Base-by-base conservation (phyloP, 768 basidiomycete genomes). In the Kwoniella mangroviensis region DNA sequence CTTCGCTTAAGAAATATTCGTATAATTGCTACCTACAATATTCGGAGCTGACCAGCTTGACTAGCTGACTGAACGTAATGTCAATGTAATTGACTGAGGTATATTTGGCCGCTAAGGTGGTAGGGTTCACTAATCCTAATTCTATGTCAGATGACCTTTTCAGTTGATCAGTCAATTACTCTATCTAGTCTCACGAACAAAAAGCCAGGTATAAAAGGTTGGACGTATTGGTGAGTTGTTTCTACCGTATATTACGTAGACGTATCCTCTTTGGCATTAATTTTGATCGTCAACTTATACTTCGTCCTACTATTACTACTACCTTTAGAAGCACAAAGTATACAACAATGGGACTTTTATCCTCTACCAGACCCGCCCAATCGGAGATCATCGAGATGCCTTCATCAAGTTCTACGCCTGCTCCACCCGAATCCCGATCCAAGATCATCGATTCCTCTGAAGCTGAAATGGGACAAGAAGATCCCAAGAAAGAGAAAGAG, bases 311-410 rank as follows among this genome's bases (percentile, higher is more conserved):
- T 49, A 13, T 17, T 17, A 15, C 45, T 12, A 15, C 10, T n/a
- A n/a, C 45, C 4, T 49, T 49, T 6, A 49, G 45, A 49, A 49
- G 12, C 12, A 49, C 6, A 49, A 9, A 13, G 19, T 13, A 17
- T 13, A 17, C 5, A 13, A 49, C 19, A 49, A 49, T 49, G 45
- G 45, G 45, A 15, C 19, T 49, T 4, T 19, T 49, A 49, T 49
- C 15, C 11, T 49, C 13, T 10, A 49, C 13, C 1, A 49, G 15
- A 17, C 45, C 45, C 45, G 15, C 15, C 19, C 45, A 49, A 49
- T 49, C 45, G 17, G 78, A 79, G 64, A 54, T 81, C 21, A 57
- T 71, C 3, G 75, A 68, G 5, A 69, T 75, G 34, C 49, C 64
- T 17, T 62, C 42, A n/a, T 45, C 45, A 11, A 26, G 26, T 15